Base-by-base conservation (phyloP, 805 yeast species). In the Nematodospora valgi region DNA sequence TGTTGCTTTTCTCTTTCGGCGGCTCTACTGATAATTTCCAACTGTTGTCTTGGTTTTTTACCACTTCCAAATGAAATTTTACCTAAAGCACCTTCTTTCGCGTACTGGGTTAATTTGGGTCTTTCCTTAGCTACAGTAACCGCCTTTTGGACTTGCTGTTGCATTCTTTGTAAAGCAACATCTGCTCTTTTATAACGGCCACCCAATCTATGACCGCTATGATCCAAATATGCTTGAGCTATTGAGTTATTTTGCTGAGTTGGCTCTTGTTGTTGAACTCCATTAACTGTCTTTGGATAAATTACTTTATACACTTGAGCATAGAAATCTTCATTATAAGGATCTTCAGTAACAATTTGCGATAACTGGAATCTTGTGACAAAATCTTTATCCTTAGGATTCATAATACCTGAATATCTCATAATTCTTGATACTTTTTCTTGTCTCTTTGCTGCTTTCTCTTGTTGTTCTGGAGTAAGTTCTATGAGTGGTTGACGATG, bases 341-440 rank as follows among this genome's bases (percentile, higher is more conserved):
- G 98, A 61, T 93, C 98, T 38, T 89, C 97, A 8, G 96, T 85
- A 32, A 93, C 96, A 61, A 93, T 84, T 58, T 89, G 96, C 32
- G 96, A 87, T 44, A 93, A 73, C 62, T 93, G 98, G 54, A 89
- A 82, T 56, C 97, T 76, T 28, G 96, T 87, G 32, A 93, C 91
- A 54, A 86, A 88, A 62, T 91, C 96, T 64, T 89, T 89, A 59
- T 93, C 98, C 65, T 91, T 85, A 39, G 96, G 95, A 51, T 88
- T 86, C 98, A 93, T 93, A 44, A 93, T 78, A 44, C 97, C 97
- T 19, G 93, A 84, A 64, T 82, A 86, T 52, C 78, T 80, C 54
- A 84, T 72, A 49, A 87, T 85, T 44, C 82, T 73, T 30, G 79
- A 72, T 33, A 83, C 88, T 56, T 85, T 83, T 40, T 80, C 81